Conservation (phyloP, 2,329 filamentous ascomycete genomes). For the Colletotrichum orbiculare region DNA sequence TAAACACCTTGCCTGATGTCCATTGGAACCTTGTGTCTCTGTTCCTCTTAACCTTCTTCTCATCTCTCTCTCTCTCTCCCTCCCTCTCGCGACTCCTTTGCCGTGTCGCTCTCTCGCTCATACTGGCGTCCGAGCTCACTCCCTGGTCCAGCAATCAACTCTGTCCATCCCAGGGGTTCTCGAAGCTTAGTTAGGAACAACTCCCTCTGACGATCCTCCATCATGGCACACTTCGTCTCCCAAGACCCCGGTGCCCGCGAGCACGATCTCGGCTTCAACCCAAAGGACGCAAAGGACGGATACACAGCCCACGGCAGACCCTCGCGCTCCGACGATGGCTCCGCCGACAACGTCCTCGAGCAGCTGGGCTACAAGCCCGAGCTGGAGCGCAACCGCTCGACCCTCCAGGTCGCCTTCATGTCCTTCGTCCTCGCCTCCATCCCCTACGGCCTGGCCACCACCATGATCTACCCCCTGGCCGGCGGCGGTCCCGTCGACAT, state of each 20-base stretch:
- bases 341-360: constrained; percentile 71
- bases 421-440: constrained; percentile 81
- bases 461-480: constrained; percentile 73
- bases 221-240: constrained; percentile 34
- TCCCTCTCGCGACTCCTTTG: constrained; percentile 9
- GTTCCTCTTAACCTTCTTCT: constrained; percentile 16
- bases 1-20: constrained; percentile 26
- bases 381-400: constrained; percentile 72
- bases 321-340: constrained; percentile 46
- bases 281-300: constrained; percentile 33
- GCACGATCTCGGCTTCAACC: constrained; percentile 30
- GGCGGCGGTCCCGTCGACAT: constrained; percentile 76
- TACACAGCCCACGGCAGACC: constrained; percentile 28
- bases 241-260: constrained; percentile 37
- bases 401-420: constrained; percentile 78
- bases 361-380: constrained; percentile 75
- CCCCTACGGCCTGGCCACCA: constrained; percentile 79
- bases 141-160: no score
- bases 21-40: constrained; percentile 16
- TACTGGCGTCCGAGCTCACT: no score
- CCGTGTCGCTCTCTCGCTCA: no score
- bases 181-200: no score
- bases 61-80: not conserved
- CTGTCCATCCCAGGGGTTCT: not conserved
- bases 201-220: not conserved